Conservation (phyloP, 768 basidiomycete species). For the Russula foetens region DNA sequence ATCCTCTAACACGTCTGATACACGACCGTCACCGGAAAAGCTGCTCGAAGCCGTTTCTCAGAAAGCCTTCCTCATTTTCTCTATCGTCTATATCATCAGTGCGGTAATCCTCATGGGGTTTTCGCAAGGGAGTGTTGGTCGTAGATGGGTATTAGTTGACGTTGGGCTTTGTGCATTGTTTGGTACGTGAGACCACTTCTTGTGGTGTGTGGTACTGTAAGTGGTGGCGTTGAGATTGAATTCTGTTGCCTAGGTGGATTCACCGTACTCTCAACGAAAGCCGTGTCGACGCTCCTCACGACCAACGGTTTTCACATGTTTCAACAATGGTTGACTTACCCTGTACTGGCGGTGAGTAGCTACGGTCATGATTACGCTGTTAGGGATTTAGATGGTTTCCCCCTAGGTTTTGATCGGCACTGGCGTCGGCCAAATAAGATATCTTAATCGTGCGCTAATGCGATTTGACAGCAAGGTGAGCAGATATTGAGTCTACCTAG, state of each 20-base stretch:
- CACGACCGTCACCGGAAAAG: conserved; percentile 56
- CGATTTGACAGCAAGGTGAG: conserved; percentile 84
- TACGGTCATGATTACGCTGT: background rate
- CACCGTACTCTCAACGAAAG: conserved; percentile 92
- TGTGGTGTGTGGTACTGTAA: too few relatives aligned
- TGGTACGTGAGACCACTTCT: conserved; percentile 35
- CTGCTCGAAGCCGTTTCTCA: conserved; percentile 64
- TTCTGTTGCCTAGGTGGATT: conserved; percentile 52
- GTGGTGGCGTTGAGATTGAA: too few relatives aligned
- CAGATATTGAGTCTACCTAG: background rate
- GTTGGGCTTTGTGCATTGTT: conserved; percentile 83
- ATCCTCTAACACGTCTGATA: conserved; percentile 63
- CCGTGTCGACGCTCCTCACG: conserved; percentile 78
- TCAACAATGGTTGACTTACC: conserved; percentile 75
- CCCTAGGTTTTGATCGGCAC: conserved; percentile 61
- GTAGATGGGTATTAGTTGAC: conserved; percentile 71
- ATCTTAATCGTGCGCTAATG: conserved; percentile 83
- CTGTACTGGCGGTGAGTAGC: conserved; percentile 54
- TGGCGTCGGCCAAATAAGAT: conserved; percentile 77
- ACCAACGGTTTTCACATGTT: conserved; percentile 71
- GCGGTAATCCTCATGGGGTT: conserved; percentile 55
- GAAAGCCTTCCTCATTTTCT: conserved; percentile 68
- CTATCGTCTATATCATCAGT: conserved; percentile 49
- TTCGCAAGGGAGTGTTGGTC: conserved; percentile 57
- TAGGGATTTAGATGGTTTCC: background rate